These are phyloP conservation scores for Penicillium salamii DNA, from an alignment of 495 filamentous ascomycete genomes.

Conservation along the genomic window DNA sequence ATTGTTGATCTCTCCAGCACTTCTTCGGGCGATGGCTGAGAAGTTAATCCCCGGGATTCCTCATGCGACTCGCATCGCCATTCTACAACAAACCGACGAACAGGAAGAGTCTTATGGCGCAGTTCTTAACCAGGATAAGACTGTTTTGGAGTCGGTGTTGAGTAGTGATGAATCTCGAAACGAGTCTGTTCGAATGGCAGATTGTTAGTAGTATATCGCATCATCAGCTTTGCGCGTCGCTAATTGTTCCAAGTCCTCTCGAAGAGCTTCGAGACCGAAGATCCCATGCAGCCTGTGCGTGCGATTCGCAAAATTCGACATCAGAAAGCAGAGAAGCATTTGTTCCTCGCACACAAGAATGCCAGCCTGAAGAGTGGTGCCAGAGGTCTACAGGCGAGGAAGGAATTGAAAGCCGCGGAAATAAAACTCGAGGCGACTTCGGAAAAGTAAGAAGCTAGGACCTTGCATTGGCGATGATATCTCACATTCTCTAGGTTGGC, in stretches of 20 bases:
- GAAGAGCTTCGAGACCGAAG: conserved; percentile 43
- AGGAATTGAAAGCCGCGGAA: conserved; percentile 64
- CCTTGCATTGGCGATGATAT: not conserved
- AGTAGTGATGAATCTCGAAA: conserved; percentile 61
- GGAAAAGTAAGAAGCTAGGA: conserved; percentile 39
- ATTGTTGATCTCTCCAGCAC: conserved; percentile 39
- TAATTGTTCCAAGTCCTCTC: conserved; percentile 32
- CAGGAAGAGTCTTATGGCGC: conserved; percentile 24
- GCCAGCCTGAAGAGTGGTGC: conserved; percentile 70
- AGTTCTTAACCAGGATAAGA: conserved; percentile 18
- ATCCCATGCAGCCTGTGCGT: conserved; percentile 54
- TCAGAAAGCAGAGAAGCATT: conserved; percentile 54
- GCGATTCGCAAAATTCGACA: conserved; percentile 59
- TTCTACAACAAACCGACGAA: conserved; percentile 66
- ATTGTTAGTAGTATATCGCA: conserved; percentile 37
- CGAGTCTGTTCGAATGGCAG: conserved; percentile 54
- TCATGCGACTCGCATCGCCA: conserved; percentile 60
- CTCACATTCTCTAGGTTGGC: conserved; percentile 39
- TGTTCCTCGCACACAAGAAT: conserved; percentile 68
- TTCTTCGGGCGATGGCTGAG: conserved; percentile 70
- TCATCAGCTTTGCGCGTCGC: not conserved
- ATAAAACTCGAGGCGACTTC: conserved; percentile 55
- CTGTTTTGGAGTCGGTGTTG: conserved; percentile 66
- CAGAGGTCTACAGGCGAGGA: conserved; percentile 68
- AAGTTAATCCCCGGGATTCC: conserved; percentile 79